Evolutionary conservation across 257 asterid species (phyloP).

Genomic region (Verbascum thapsus): DNA sequence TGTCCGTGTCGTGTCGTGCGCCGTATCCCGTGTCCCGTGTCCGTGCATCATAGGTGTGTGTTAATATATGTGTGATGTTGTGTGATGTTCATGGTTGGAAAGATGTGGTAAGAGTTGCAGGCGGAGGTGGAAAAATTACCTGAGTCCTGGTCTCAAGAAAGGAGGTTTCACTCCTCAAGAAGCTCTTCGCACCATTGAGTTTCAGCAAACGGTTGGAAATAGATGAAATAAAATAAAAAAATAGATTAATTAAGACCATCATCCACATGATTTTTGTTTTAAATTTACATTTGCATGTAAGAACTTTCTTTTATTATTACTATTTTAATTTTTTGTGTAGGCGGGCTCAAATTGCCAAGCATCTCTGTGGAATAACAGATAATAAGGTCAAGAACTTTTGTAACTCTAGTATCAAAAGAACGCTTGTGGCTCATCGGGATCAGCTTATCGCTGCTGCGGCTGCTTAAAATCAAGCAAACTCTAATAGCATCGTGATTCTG

Average conservation of each 20-base stretch:
- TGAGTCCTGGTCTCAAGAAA: conserved; percentile 81
- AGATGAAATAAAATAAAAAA: conserved; percentile 49
- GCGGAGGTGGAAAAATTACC: conserved; percentile 80
- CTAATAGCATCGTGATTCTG: conserved; percentile 30
- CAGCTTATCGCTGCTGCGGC: background rate
- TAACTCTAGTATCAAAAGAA: conserved; percentile 78
- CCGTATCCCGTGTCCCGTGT: no score
- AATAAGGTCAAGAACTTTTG: conserved; percentile 86
- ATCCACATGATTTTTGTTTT: no score
- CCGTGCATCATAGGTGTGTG: no score
- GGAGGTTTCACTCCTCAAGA: conserved; percentile 67
- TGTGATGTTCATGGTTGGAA: conserved; percentile 52
- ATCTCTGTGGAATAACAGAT: no score
- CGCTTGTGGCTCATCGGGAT: conserved; percentile 40
- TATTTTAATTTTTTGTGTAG: no score
- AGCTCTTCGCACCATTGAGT: conserved; percentile 60
- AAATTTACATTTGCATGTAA: conserved; percentile 15
- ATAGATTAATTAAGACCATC: no score
- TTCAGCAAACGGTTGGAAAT: conserved; percentile 72
- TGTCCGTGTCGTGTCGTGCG: no score
- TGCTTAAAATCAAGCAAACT: background rate
- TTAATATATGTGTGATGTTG: background rate
- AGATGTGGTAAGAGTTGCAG: conserved; percentile 94
- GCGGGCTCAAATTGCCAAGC: conserved; percentile 86
- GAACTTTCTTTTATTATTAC: background rate